These are phyloP conservation scores for Kurtzmaniella quercitrusa DNA, from an alignment of 1,139 yeast species.

Conservation along the genomic window DNA sequence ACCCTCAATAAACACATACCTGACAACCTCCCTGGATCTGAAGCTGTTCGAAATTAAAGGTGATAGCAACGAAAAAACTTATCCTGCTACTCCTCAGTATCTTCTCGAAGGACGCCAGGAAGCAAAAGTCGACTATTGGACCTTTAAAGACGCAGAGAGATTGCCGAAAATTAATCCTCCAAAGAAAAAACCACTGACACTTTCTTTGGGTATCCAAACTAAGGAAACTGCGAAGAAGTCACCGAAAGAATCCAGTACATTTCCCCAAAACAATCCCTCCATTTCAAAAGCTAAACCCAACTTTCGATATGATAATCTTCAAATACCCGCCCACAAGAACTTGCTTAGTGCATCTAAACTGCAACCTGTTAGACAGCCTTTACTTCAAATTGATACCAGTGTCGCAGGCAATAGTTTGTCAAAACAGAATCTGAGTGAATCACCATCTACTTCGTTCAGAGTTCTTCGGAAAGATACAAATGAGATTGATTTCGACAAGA, in stretches of 20 bases:
- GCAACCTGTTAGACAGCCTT: slow-evolving; percentile 16
- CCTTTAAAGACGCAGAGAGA: slow-evolving; percentile 47
- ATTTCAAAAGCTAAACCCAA: slow-evolving; percentile 21
- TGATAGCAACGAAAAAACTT: slow-evolving; percentile 35
- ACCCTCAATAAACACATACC: slow-evolving; percentile 30
- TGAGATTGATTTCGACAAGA: slow-evolving; percentile 79
- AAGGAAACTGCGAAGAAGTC: not conserved
- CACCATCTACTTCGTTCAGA: slow-evolving; percentile 46
- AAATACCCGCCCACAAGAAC: not conserved
- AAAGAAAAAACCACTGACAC: not conserved
- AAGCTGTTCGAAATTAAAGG: slow-evolving; percentile 45
- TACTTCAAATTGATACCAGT: slow-evolving; percentile 28
- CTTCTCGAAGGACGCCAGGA: slow-evolving; percentile 36
- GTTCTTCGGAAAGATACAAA: slow-evolving; percentile 62
- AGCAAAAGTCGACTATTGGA: slow-evolving; percentile 54
- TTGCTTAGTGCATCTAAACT: slow-evolving; percentile 9
- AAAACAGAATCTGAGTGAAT: slow-evolving; percentile 5
- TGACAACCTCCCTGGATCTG: slow-evolving; percentile 46
- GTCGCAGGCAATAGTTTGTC: slow-evolving; percentile 7
- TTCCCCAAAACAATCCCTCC: slow-evolving; percentile 9
- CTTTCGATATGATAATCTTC: slow-evolving; percentile 3
- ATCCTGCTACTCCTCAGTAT: slow-evolving; percentile 62
- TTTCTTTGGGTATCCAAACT: not conserved
- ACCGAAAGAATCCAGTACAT: not conserved
- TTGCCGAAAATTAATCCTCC: slow-evolving; percentile 13